Percentiles rank a stretch among this genome's conserved stretches.
These are phyloP conservation scores for Debaryomyces subglobosus DNA, from an alignment of 1,139 yeast genomes.

Conservation along the genomic window DNA sequence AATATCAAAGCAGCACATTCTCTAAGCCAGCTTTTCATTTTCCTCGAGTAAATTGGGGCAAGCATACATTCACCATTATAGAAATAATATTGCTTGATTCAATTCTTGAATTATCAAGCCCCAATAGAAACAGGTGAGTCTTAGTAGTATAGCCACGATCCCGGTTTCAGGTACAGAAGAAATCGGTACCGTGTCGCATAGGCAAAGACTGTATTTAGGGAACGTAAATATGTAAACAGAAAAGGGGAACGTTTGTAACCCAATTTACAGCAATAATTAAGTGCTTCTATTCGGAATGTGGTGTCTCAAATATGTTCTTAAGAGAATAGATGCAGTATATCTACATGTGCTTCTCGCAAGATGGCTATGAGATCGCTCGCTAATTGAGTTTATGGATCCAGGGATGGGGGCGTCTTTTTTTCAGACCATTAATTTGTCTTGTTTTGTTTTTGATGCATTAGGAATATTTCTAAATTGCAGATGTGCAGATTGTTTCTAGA, in stretches of 20 bases:
- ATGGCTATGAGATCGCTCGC: neutral
- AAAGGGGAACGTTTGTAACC: neutral
- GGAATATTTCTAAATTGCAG: neutral
- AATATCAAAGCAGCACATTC: neutral
- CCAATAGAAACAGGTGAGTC: neutral
- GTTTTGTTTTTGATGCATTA: neutral
- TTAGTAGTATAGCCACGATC: neutral
- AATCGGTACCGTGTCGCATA: neutral
- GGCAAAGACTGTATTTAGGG: neutral
- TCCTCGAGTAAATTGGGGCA: neutral
- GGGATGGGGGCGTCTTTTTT: no score
- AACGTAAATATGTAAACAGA: neutral
- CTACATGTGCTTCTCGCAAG: neutral
- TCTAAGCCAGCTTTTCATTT: neutral
- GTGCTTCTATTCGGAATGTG: neutral
- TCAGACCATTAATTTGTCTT: neutral
- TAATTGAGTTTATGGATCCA: no score
- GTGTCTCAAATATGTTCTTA: neutral
- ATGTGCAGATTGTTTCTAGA: neutral
- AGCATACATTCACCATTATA: neutral
- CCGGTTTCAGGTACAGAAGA: neutral
- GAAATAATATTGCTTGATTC: neutral
- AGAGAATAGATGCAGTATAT: neutral
- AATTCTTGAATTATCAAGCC: neutral
- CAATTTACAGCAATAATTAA: neutral